Percentiles rank a stretch among this genome's conserved stretches.
These are phyloP conservation scores for Globisporangium solare DNA, from an alignment of 352 stramenopile genomes.

Conservation along the genomic window DNA sequence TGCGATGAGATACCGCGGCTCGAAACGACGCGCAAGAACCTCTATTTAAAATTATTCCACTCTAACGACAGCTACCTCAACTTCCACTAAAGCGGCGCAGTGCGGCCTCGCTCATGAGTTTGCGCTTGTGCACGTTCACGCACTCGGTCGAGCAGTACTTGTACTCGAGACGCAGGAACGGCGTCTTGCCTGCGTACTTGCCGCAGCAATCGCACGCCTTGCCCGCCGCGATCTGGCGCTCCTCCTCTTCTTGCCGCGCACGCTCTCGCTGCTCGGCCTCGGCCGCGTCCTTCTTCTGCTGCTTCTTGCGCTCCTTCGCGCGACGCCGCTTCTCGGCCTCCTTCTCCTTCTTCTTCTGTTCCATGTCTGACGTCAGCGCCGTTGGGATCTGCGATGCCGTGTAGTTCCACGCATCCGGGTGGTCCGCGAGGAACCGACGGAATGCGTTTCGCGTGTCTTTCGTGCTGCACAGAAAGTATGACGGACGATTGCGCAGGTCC, in stretches of 20 bases:
- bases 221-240: conserved; percentile 72
- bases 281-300: conserved; percentile 72
- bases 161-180: conserved; percentile 90
- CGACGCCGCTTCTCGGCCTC: conserved; percentile 87
- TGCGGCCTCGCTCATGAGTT: conserved; percentile 92
- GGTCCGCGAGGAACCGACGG: conserved; percentile 75
- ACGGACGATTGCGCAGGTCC: conserved; percentile 72
- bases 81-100: conserved; percentile 66
- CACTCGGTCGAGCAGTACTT: conserved; percentile 94
- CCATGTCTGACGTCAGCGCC: conserved; percentile 72
- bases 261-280: conserved; percentile 73
- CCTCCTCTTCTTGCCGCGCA: conserved; percentile 43
- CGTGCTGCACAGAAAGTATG: conserved; percentile 87
- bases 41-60: too few relatives aligned
- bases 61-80: too few relatives aligned
- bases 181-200: conserved; percentile 80
- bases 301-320: conserved; percentile 89
- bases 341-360: conserved; percentile 82
- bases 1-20: not conserved
- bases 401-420: conserved; percentile 85
- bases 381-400: conserved; percentile 62
- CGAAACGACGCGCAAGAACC: conserved; percentile 24
- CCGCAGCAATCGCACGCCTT: conserved; percentile 75
- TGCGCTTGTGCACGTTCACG: conserved; percentile 89
- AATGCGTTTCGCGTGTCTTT: conserved; percentile 92